Evolutionary conservation across 208 protist genomes (phyloP), one percentile per base, ranked within the genome.

Genomic region (Kentomonas sorsogonicus): DNA sequence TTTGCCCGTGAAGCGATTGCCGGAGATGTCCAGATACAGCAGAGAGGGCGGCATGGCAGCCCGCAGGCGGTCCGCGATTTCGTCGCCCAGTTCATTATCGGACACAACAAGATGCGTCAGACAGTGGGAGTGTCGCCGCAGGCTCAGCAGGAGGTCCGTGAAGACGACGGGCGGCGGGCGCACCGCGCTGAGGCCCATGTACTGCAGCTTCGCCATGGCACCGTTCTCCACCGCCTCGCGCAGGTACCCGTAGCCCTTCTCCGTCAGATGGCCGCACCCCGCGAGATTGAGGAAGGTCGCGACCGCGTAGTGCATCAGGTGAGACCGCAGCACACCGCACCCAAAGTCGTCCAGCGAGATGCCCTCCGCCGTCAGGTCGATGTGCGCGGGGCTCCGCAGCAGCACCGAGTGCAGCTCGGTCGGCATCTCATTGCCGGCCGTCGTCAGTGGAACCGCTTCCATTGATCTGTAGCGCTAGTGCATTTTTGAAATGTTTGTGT

Each of bases 1-100:
- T 0, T 31, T 36, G 4, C 56, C 54, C 23, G 50, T 60, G 18
- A 74, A 54, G 18, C 44, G 30, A 46, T 69, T 79, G 23, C 47
- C n/a, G n/a, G 62, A 59, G 27, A 79, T 18, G 33, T 62, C 54
- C 56, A 79, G 46, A 15, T 46, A 53, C 54, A 57, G 27, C 10
- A 74, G 53, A 10, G 41, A 44, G 13, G 58, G 23, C 15, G 67
- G 53, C 18, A 70, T 38, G 47, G 50, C 69, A 15, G 13, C 40
- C 30, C 38, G n/a, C 30, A 80, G 30, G 54, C 53, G 30, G 30
- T 59, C 66, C 18, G 56, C 20, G 27, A 66, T 69, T 0, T 31
- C 56, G 56, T 89, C 77, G 13, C 60, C 45, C n/a, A 90, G 22
- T 9, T 57, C 58, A 46, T 86, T 90, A 20, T 65, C 73, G 51